Base-by-base conservation (phyloP, 352 stramenopile genomes). In the Thalassiosira ordinaria region DNA sequence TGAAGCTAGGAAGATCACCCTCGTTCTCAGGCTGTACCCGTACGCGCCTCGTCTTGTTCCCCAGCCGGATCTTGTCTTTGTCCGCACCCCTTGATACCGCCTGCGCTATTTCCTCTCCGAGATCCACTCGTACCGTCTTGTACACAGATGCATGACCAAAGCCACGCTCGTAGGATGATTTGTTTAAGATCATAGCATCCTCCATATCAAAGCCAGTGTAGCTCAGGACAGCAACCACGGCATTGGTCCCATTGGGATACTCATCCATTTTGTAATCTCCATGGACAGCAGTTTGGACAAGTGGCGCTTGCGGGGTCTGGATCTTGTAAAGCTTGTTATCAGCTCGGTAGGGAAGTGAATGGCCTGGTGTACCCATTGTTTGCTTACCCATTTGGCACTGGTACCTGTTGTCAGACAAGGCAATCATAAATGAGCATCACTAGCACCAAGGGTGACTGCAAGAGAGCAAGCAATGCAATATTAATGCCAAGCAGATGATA, bases 381-480 rank as follows among this genome's bases (percentile, higher is more conserved):
- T 99, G 98, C 91, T 99, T 99, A 39, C 97, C 98, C 98, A 99
- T 99, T 90, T 99, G 97, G 80, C 98, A 99, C 93, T 99, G 97
- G 70, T 93, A 80, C 59, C 57, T 69, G 27, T 24, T n/a, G n/a
- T 71, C 6, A 47, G 9, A 18, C n/a, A 13, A 7, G 41, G 26
- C 24, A 53, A 27, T 59, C 18, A 4, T 20, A 57, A 59, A 39
- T 20, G 57, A 69, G 39, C 33, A 8, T 33, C 24, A 33, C 24
- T 16, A 35, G 31, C 20, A 60, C 51, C 5, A 16, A 26, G 47
- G 29, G n/a, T 55, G n/a, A 37, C 11, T 44, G 41, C 22, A 68
- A 68, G 1, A 69, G 29, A 53, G 53, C 3, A 53, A 37, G 8
- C 24, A 67, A 29, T 22, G 20, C 7, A 16, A 67, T 53, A 3